Conservation (phyloP, 2,329 filamentous ascomycete species). For the Fusarium verticillioides region DNA sequence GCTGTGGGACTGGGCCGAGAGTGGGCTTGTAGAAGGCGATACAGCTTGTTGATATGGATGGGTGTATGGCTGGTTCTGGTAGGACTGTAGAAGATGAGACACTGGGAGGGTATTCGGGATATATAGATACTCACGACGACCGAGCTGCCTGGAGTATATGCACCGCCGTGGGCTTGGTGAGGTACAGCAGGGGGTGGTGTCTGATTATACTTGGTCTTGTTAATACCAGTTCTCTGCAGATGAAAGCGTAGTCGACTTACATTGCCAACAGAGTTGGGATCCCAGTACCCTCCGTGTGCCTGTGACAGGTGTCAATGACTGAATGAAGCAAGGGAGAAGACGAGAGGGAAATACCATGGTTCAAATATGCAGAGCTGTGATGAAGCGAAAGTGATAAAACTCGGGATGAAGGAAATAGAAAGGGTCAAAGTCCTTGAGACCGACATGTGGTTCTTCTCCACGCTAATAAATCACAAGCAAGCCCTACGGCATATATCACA, state of each 20-base stretch:
- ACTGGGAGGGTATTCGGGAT: background rate
- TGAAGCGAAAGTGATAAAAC: background rate
- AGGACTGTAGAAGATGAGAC: conserved; percentile 32
- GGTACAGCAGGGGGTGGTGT: conserved; percentile 16
- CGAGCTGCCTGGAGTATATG: conserved; percentile 42
- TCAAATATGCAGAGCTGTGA: conserved; percentile 25
- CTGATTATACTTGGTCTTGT: conserved; percentile 33
- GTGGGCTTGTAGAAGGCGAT: conserved; percentile 36
- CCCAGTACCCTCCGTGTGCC: conserved; percentile 41
- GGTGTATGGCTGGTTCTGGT: conserved; percentile 35
- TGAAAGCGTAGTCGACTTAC: conserved; percentile 2
- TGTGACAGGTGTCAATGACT: conserved; percentile 6
- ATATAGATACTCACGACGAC: conserved; percentile 28
- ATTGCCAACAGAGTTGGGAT: conserved; percentile 35
- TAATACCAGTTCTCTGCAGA: background rate
- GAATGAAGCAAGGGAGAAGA: background rate
- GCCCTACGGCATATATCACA: background rate
- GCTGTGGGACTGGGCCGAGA: conserved; percentile 25
- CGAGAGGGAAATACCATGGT: conserved; percentile 31
- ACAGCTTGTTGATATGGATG: conserved; percentile 36
- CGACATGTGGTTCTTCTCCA: background rate
- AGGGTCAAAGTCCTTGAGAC: background rate
- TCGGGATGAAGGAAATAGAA: background rate
- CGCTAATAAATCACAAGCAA: conserved; percentile 32
- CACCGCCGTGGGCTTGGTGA: conserved; percentile 40